phyloP scores from a whole-genome alignment of 2,329 filamentous ascomycete genomes.

The Cercospora canescens region DNA sequence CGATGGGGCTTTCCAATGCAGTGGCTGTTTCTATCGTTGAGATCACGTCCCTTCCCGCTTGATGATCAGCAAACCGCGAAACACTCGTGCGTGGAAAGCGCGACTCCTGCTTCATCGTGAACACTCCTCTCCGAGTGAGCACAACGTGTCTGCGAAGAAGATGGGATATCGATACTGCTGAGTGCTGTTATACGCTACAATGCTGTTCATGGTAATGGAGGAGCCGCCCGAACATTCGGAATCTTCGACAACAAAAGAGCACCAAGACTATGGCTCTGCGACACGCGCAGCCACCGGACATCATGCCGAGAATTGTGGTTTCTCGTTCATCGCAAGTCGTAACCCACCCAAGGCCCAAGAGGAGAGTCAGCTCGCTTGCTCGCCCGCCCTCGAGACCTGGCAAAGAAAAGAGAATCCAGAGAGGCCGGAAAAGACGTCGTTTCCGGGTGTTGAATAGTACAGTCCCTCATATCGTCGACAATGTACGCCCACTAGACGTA shows the following conservation, averaged over 20 bases:
- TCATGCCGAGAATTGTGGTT: not conserved
- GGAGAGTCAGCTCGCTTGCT: not conserved
- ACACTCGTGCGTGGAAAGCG: too few relatives aligned
- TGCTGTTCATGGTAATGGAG: not conserved
- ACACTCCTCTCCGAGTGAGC: too few relatives aligned
- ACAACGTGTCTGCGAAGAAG: too few relatives aligned
- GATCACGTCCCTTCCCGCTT: too few relatives aligned
- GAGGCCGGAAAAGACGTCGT: not conserved
- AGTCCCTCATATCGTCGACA: too few relatives aligned
- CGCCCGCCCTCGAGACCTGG: not conserved
- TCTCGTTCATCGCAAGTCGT: not conserved
- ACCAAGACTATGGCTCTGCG: not conserved
- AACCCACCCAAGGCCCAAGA: not conserved
- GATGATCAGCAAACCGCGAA: too few relatives aligned
- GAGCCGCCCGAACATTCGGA: not conserved
- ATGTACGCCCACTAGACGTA: too few relatives aligned
- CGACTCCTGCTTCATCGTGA: too few relatives aligned
- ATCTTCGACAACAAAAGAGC: not conserved
- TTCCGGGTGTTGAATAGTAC: too few relatives aligned
- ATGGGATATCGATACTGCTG: not conserved
- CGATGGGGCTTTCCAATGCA: too few relatives aligned
- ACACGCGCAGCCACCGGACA: not conserved
- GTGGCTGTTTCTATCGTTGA: too few relatives aligned
- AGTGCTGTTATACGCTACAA: not conserved
- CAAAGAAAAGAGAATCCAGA: not conserved